Base-by-base conservation (phyloP, 768 basidiomycete species). In the Russula foetens region DNA sequence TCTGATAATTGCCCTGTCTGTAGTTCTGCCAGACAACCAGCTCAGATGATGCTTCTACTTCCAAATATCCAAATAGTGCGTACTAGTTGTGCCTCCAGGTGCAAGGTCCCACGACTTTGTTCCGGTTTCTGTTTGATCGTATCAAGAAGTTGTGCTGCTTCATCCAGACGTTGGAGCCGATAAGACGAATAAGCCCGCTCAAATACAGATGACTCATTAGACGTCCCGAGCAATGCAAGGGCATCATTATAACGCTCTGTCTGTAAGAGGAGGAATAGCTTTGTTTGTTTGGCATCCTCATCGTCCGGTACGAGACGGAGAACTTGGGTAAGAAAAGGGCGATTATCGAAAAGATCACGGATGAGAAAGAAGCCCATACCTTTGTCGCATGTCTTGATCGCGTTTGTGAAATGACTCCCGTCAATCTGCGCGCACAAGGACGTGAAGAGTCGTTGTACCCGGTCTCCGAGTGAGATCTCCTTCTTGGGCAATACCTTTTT, bases 311-410 rank as follows among this genome's bases (percentile, higher is more conserved):
- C 78, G 31, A 93, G 73, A 19, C 80, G 76, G 46, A 94, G 78
- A 63, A 95, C 94, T 96, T 64, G 31, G 7, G 33, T 17, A 21
- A 47, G 33, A 57, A 19, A 21, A 15, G 51, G 31, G 14, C 31
- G 4, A 43, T 44, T 29, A 46, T 51, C 39, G 33, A 43, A 38
- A 7, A 44, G 33, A 47, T 33, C 19, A 24, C 19, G 11, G 9
- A 43, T 53, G 47, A 50, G 39, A 49, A 35, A 46, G 53, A 39
- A n/a, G 33, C 77, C 45, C 84, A 59, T 67, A 92, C 94, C 88
- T 77, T 92, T 93, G 73, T 92, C 87, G 76, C 91, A 94, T 63
- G 93, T 94, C 80, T 86, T 91, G 69, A 93, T 80, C 28, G 92
- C 92, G 67, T 92, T 92, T 46, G 75, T 73, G 69, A 92, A 86